phyloP scores from a whole-genome alignment of 2,329 filamentous ascomycete genomes.

The Achaetomium macrosporum region DNA sequence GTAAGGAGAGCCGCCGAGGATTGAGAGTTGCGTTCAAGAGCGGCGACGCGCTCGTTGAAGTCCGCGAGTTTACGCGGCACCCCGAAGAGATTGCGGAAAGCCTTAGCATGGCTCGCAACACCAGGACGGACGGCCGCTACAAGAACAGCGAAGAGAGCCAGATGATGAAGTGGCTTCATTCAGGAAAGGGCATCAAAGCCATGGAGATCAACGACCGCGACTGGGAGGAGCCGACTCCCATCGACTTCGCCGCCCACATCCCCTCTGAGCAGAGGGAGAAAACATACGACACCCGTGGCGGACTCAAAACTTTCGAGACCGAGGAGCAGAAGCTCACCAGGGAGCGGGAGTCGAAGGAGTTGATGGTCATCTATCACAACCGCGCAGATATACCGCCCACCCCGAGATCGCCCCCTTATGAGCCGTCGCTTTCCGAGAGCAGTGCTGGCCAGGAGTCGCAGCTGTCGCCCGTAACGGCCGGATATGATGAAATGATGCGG shows the following conservation, averaged over 20 bases:
- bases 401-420: slow-evolving; percentile 46
- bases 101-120: slow-evolving; percentile 13
- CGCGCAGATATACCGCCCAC: slow-evolving; percentile 50
- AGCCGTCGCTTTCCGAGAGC: slow-evolving; percentile 24
- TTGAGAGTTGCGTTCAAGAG: slow-evolving; percentile 67
- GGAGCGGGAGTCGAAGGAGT: slow-evolving; percentile 51
- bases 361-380: slow-evolving; percentile 56
- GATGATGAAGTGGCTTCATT: slow-evolving; percentile 55
- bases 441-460: slow-evolving; percentile 28
- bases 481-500: slow-evolving; percentile 43
- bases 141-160: slow-evolving; percentile 70
- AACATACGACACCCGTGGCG: slow-evolving; percentile 50
- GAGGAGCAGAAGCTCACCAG: slow-evolving; percentile 51
- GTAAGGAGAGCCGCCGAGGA: slow-evolving; percentile 64
- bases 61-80: slow-evolving; percentile 66
- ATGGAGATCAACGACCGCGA: slow-evolving; percentile 31
- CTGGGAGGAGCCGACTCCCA: slow-evolving; percentile 44
- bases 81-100: slow-evolving; percentile 40
- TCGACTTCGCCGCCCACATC: slow-evolving; percentile 42
- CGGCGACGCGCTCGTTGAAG: slow-evolving; percentile 58
- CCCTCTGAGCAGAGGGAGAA: slow-evolving; percentile 41
- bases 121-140: slow-evolving; percentile 34
- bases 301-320: slow-evolving; percentile 45
- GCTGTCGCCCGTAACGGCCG: slow-evolving; percentile 38
- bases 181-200: slow-evolving; percentile 41